Evolutionary conservation across 2,329 filamentous ascomycete species (phyloP).

Genomic region (Ascomycota sp.): DNA sequence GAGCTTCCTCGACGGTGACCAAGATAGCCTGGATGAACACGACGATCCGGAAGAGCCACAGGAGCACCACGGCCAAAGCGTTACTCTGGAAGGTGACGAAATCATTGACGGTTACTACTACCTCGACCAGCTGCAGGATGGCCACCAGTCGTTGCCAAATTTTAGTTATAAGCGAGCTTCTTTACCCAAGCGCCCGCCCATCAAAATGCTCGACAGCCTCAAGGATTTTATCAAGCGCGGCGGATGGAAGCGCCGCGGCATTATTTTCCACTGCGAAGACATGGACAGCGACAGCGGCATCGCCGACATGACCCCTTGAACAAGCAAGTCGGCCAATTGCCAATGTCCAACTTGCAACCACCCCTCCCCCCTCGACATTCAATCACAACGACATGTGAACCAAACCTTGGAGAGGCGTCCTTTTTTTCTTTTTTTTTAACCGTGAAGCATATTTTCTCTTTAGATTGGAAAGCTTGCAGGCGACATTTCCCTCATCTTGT

Average conservation of each 20-base stretch:
- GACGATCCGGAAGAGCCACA: conserved; percentile 4
- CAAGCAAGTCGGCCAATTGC: too few species aligned
- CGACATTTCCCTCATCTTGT: too few species aligned
- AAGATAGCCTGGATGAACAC: neutral
- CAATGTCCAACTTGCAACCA: too few species aligned
- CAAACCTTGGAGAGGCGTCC: too few species aligned
- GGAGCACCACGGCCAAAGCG: conserved; percentile 2
- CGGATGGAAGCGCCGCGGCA: conserved; percentile 22
- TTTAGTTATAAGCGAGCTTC: conserved; percentile 12
- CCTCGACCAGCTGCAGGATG: conserved; percentile 6
- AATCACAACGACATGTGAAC: too few species aligned
- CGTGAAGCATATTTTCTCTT: too few species aligned
- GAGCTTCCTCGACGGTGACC: conserved; percentile 7
- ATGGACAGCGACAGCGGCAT: neutral
- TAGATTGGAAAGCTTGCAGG: too few species aligned
- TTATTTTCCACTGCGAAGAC: conserved; percentile 15
- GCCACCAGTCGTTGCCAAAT: conserved; percentile 10
- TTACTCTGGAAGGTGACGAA: conserved; percentile 7
- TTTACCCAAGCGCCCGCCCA: conserved; percentile 14
- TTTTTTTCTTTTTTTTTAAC: too few species aligned
- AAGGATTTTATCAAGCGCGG: conserved; percentile 21
- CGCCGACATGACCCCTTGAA: neutral
- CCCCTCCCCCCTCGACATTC: neutral
- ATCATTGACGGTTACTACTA: conserved; percentile 6
- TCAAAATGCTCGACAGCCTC: conserved; percentile 17